Conservation (phyloP, 2,329 filamentous ascomycete genomes). For the Pseudogymnoascus sp. region DNA sequence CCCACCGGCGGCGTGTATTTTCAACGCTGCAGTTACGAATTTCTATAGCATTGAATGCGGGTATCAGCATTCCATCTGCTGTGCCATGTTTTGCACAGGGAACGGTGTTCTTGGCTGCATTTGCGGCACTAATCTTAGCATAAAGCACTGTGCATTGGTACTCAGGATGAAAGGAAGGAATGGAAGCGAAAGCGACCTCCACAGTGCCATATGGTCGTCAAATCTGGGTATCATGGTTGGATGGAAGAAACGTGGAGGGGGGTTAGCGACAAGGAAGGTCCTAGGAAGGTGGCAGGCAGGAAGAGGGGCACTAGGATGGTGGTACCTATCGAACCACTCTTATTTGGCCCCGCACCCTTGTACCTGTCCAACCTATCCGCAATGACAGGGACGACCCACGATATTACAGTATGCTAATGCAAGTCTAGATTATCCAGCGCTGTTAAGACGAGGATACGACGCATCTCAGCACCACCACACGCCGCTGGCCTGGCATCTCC, state of each 20-base stretch:
- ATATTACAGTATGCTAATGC: conserved; percentile 7
- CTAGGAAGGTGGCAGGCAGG: not conserved
- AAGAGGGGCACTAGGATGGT: not conserved
- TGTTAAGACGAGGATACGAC: not conserved
- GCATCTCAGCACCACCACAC: not conserved
- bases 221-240: conserved; percentile 1
- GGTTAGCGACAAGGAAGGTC: not conserved
- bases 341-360: conserved; percentile 1
- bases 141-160: not conserved
- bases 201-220: not conserved
- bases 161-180: not conserved
- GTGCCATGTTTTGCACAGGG: not conserved
- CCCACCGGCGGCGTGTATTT: not conserved
- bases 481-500: not conserved
- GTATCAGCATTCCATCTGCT: not conserved
- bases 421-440: not conserved
- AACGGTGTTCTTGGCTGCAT: not conserved
- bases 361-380: not conserved
- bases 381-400: not conserved
- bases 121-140: not conserved
- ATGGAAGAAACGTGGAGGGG: conserved; percentile 2
- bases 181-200: not conserved
- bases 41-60: not conserved
- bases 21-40: not conserved
- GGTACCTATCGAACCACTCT: conserved; percentile 1